These are phyloP conservation scores for Geosmithia morbida DNA, from an alignment of 2,329 filamentous ascomycete genomes.

Conservation along the genomic window DNA sequence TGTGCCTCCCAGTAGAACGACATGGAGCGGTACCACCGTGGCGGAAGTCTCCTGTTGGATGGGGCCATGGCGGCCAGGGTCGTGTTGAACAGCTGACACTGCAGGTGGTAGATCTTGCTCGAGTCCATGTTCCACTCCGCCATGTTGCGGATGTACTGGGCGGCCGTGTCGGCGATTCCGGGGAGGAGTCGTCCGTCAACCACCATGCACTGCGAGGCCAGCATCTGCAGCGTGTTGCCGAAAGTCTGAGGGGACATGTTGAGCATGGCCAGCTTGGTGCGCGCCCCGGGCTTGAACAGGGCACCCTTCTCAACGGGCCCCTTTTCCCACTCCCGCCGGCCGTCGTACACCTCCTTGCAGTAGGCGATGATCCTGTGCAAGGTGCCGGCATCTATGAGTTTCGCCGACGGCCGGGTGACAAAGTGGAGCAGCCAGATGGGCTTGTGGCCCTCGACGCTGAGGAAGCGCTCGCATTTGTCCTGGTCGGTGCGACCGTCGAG, in stretches of 20 bases:
- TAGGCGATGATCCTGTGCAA: neutral
- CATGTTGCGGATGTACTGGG: slow-evolving; percentile 3
- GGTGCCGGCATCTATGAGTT: neutral
- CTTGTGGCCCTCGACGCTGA: neutral
- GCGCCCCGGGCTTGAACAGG: neutral
- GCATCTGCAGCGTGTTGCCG: neutral
- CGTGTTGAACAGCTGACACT: slow-evolving; percentile 2
- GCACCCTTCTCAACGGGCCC: neutral
- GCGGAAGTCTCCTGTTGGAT: neutral
- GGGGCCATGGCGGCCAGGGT: neutral
- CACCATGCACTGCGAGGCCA: neutral
- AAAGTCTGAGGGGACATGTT: neutral
- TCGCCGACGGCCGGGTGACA: neutral
- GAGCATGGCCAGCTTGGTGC: neutral
- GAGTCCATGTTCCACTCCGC: neutral
- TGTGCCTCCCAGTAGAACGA: slow-evolving; percentile 4
- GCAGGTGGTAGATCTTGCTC: slow-evolving; percentile 1
- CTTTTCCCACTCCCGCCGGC: neutral
- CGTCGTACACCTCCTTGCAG: neutral
- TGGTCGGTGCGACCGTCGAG: slow-evolving; percentile 1
- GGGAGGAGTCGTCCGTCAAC: slow-evolving; percentile 1
- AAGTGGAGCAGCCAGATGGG: slow-evolving; percentile 4
- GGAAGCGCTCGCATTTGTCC: slow-evolving; percentile 1
- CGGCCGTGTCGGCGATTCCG: neutral
- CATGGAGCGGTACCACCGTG: slow-evolving; percentile 1